Evolutionary conservation across 2,329 filamentous ascomycete genomes (phyloP), one percentile per base, ranked within the genome.

Genomic region (Ophiostoma australiae): DNA sequence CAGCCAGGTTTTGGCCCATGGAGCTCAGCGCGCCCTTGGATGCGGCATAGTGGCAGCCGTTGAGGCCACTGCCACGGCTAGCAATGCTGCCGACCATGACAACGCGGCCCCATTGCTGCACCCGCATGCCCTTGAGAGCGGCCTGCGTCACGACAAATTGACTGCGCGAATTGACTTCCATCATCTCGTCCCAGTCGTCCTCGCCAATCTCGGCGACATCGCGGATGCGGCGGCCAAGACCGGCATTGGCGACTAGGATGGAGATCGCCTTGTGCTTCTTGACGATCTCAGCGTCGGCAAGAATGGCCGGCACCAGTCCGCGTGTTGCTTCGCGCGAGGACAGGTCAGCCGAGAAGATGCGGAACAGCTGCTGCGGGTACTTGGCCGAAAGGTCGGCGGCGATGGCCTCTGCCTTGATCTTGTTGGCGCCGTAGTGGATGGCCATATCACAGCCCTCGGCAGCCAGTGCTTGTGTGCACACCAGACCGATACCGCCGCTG

Each of bases 191-290:
- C 76, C 89, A 90, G 76, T 90, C 87, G 69, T 87, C 86, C 33
- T 90, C 77, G 7, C 83, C 81, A 72, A 90, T 89, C 72, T 90
- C 87, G 76, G 83, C 81, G 67, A 87, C 82, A 67, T 80, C 77
- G 2, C 80, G 79, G 71, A 89, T 85, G n/a, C 87, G 82, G 76
- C 87, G 88, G 58, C 88, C 89, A 74, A 89, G 84, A 0, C 89
- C 89, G 1, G 89, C 89, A 75, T 91, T 91, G 11, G 85, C 86
- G 35, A 91, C 78, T 2, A 91, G 80, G 31, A 91, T 90, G 70
- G 82, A 79, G 35, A 89, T 84, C 71, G 87, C 27, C 17, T 35
- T 35, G 67, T 68, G 39, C 39, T 80, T 77, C 70, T 86, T 87
- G 58, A 82, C 79, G 20, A 88, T 84, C 48, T 85, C 83, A 8